Conservation (phyloP, 2,329 filamentous ascomycete genomes). For the Trichoderma harzianum region DNA sequence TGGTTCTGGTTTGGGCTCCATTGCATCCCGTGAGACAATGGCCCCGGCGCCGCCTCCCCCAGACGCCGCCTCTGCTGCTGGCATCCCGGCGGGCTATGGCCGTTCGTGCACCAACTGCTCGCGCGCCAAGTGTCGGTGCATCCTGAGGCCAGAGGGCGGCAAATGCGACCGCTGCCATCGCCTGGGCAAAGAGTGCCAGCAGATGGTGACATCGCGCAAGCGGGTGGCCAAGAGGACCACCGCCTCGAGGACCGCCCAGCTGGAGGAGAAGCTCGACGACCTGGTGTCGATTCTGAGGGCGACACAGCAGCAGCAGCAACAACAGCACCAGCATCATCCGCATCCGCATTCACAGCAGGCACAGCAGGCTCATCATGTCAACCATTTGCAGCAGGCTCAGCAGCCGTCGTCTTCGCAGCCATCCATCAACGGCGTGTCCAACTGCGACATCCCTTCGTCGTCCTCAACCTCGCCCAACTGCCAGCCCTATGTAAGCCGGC, state of each 20-base stretch:
- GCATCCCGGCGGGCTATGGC: constrained; percentile 40
- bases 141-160: constrained; percentile 34
- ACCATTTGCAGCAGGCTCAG: background rate
- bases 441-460: background rate
- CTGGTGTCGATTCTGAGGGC: constrained; percentile 44
- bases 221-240: constrained; percentile 34
- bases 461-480: background rate
- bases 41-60: constrained; percentile 12
- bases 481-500: constrained; percentile 28
- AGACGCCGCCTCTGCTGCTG: constrained; percentile 16
- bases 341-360: constrained; percentile 9
- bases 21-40: constrained; percentile 1
- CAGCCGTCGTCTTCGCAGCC: constrained; percentile 18
- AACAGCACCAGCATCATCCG: constrained; percentile 5
- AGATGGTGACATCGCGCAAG: constrained; percentile 41
- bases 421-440: constrained; percentile 1
- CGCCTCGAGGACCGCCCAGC: constrained; percentile 40
- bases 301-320: constrained; percentile 26
- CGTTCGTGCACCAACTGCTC: constrained; percentile 47
- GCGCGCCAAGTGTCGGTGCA: constrained; percentile 48
- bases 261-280: constrained; percentile 50
- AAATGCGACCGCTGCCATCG: constrained; percentile 44
- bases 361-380: constrained; percentile 13
- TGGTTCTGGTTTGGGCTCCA: too few species aligned
- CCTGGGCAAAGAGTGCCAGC: constrained; percentile 46